Conservation (phyloP, 2,329 filamentous ascomycete genomes). For the Rhytidhysteron rufulum region DNA sequence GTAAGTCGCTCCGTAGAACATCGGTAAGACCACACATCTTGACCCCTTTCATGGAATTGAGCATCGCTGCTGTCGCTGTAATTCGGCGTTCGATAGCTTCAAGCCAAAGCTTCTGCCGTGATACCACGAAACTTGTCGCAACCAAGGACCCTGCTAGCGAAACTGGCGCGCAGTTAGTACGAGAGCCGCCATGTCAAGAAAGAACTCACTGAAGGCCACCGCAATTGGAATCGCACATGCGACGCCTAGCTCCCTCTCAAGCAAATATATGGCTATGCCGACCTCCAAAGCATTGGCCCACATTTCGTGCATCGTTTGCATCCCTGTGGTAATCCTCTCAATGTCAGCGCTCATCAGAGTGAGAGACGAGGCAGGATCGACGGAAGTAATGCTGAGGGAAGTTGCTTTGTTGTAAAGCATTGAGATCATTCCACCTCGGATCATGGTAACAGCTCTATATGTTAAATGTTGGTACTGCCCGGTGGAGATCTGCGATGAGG, state of each 20-base stretch:
- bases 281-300: conserved; percentile 41
- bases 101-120: conserved; percentile 39
- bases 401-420: conserved; percentile 33
- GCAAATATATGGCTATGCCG: conserved; percentile 44
- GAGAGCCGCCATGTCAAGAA: background rate
- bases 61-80: conserved; percentile 38
- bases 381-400: conserved; percentile 22
- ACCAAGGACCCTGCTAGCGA: conserved; percentile 23
- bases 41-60: conserved; percentile 45
- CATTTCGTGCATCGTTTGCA: conserved; percentile 32
- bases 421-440: conserved; percentile 33
- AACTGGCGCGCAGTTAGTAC: conserved; percentile 7
- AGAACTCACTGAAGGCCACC: conserved; percentile 35
- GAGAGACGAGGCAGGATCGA: conserved; percentile 26
- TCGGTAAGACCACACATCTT: conserved; percentile 43
- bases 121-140: conserved; percentile 26
- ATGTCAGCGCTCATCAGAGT: conserved; percentile 36
- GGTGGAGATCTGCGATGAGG: conserved; percentile 21
- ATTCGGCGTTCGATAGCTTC: conserved; percentile 44
- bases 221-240: conserved; percentile 48
- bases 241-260: conserved; percentile 45
- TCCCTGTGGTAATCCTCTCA: conserved; percentile 31
- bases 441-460: conserved; percentile 32
- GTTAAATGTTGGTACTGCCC: conserved; percentile 32
- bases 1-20: conserved; percentile 24